Percentiles rank a stretch among this genome's conserved stretches.
phyloP scores from a whole-genome alignment of 257 asterid genomes.

The Handroanthus guayacan region DNA sequence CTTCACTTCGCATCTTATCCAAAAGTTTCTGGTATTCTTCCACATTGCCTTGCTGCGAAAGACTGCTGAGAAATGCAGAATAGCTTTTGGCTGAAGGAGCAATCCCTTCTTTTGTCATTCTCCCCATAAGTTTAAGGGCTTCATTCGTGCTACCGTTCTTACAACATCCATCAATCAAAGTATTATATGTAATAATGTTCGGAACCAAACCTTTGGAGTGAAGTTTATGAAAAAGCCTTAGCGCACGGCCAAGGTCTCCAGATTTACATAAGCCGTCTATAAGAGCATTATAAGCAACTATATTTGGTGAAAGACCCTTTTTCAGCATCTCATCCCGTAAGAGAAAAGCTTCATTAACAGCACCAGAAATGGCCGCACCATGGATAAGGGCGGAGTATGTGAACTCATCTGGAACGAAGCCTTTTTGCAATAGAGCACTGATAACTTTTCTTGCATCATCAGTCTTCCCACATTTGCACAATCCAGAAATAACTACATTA shows the following conservation, averaged over 20 bases:
- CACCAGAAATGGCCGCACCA: conserved; percentile 66
- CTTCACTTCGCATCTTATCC: conserved; percentile 52
- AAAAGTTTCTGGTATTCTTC: conserved; percentile 53
- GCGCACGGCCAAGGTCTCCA: conserved; percentile 79
- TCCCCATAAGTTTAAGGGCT: conserved; percentile 66
- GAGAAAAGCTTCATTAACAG: conserved; percentile 75
- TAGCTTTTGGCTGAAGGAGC: conserved; percentile 57
- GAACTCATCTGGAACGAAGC: conserved; percentile 85
- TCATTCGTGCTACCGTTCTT: conserved; percentile 61
- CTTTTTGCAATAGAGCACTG: conserved; percentile 52
- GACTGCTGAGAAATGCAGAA: conserved; percentile 55
- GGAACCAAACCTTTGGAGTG: conserved; percentile 68
- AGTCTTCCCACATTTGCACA: conserved; percentile 78
- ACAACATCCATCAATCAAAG: conserved; percentile 72
- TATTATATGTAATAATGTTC: conserved; percentile 70
- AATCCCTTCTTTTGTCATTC: conserved; percentile 73
- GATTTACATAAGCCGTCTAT: conserved; percentile 81
- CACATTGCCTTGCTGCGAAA: conserved; percentile 48
- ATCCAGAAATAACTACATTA: conserved; percentile 76
- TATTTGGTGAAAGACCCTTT: conserved; percentile 75
- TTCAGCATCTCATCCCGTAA: conserved; percentile 85
- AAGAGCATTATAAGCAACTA: conserved; percentile 82
- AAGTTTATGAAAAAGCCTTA: conserved; percentile 78
- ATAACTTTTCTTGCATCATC: conserved; percentile 71
- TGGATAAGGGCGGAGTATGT: conserved; percentile 84